phyloP scores from a whole-genome alignment of 768 basidiomycete genomes.

The Dendrothele bispora region DNA sequence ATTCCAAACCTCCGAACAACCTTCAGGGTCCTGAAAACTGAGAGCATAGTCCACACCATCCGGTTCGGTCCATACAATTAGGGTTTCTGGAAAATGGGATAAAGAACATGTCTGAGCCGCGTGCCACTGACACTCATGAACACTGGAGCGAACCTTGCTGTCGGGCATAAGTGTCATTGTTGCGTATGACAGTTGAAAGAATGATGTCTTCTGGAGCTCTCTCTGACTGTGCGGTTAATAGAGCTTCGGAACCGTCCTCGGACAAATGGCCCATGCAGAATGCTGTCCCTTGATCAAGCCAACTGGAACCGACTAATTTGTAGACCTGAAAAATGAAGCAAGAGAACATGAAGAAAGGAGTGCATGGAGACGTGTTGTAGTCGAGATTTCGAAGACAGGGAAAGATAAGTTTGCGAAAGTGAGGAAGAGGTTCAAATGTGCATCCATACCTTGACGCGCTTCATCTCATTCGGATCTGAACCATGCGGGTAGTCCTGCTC shows the following conservation, averaged over 20 bases:
- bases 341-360: slow-evolving; percentile 14
- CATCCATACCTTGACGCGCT: slow-evolving; percentile 77
- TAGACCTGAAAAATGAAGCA: slow-evolving; percentile 67
- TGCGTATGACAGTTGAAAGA: slow-evolving; percentile 77
- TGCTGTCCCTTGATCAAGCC: slow-evolving; percentile 97
- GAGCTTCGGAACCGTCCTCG: slow-evolving; percentile 72
- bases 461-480: slow-evolving; percentile 64
- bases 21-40: slow-evolving; percentile 95
- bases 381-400: too few relatives aligned
- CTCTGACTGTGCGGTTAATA: slow-evolving; percentile 84
- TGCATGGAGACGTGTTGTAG: too few relatives aligned
- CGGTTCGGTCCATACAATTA: slow-evolving; percentile 99
- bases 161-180: slow-evolving; percentile 82
- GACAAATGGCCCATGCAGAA: slow-evolving; percentile 91
- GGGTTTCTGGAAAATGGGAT: slow-evolving; percentile 64
- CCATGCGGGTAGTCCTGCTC: slow-evolving; percentile 62
- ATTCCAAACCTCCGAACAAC: slow-evolving; percentile 96
- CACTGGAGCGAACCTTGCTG: slow-evolving; percentile 67
- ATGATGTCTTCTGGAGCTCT: slow-evolving; percentile 69
- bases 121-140: neutral
- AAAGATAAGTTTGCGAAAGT: too few relatives aligned
- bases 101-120: too few relatives aligned
- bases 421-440: too few relatives aligned
- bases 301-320: slow-evolving; percentile 85
- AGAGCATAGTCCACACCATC: slow-evolving; percentile 93